Evolutionary conservation across 441 rosid species (phyloP), one percentile per base, ranked within the genome.

Genomic region (Biscutella laevigata): DNA sequence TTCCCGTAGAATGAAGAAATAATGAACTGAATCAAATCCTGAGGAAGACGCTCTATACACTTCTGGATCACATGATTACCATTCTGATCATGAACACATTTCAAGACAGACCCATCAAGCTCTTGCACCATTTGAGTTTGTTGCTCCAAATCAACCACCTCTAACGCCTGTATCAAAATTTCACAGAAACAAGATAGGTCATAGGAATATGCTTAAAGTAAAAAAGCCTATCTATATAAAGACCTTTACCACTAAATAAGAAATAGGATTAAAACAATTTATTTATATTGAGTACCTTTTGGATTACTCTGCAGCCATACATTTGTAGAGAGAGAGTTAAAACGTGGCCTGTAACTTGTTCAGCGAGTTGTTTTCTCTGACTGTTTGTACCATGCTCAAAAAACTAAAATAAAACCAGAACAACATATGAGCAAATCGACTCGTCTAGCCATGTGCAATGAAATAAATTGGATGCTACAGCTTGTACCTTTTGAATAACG

Each of bases 241-340:
- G n/a, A 54, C 36, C 28, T 12, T 30, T 16, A 24, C 24, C 42
- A 45, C 12, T 22, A 4, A 8, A 46, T 37, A 29, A 11, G 5
- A 22, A 34, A 9, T 38, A 20, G 10, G 19, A 24, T 24, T 4
- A 55, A 28, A 42, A 44, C 28, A 22, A 24, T 15, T 53, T 32
- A 9, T 35, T 24, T 26, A 57, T 6, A 62, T 7, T 30, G 62
- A 48, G 28, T 35, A 90, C 98, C 96, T 87, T 91, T 63, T 91
- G 98, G 64, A 84, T 91, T 57, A 91, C 98, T 73, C 98, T 72
- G 88, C 98, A 91, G 35, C 98, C 96, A 61, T 91, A 91, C 98
- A 91, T 91, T 74, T 90, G 98, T 59, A 90, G 79, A 45, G 95
- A 81, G 30, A 87, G 90, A 62, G 86, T 78, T 71, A 90, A 74